Percentiles rank a stretch among this genome's conserved stretches.
Conservation (phyloP, 176 grass and related monocot species). For the Aegilops sharonensis region DNA sequence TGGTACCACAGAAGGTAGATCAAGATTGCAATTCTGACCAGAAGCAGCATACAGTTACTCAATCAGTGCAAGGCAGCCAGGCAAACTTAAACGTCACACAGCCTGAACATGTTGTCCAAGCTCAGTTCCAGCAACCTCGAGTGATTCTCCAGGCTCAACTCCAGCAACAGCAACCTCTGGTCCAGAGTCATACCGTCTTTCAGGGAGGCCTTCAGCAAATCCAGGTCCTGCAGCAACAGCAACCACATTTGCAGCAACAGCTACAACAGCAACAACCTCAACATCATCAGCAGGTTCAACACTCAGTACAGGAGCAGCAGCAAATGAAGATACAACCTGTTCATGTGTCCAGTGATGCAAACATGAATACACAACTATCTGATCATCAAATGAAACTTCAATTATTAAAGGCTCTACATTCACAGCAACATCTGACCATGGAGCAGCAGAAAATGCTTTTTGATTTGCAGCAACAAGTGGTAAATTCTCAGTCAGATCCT, state of each 20-base stretch:
- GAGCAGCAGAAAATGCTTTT: conserved; percentile 66
- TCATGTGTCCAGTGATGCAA: conserved; percentile 30
- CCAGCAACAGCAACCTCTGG: conserved; percentile 51
- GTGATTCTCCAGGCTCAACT: conserved; percentile 41
- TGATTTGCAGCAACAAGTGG: conserved; percentile 54
- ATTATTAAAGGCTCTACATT: conserved; percentile 49
- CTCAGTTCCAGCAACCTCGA: conserved; percentile 56
- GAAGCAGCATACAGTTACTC: conserved; percentile 37
- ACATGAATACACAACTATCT: conserved; percentile 33
- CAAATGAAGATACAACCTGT: conserved; percentile 43
- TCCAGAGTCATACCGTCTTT: conserved; percentile 47
- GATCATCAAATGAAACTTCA: conserved; percentile 71
- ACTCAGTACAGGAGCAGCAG: conserved; percentile 48
- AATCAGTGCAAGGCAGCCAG: conserved; percentile 41
- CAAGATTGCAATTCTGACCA: conserved; percentile 43
- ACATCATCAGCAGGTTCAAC: conserved; percentile 38
- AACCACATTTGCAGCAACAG: conserved; percentile 37
- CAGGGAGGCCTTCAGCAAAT: conserved; percentile 51
- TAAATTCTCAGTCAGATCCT: conserved; percentile 41
- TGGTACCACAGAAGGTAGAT: conserved; percentile 41
- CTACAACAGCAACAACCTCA: conserved; percentile 37
- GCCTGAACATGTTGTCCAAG: conserved; percentile 31
- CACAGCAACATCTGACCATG: conserved; percentile 40
- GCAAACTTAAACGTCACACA: conserved; percentile 34
- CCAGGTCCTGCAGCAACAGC: conserved; percentile 57